phyloP scores from a whole-genome alignment of 768 basidiomycete genomes.

The Auricularia sp. region DNA sequence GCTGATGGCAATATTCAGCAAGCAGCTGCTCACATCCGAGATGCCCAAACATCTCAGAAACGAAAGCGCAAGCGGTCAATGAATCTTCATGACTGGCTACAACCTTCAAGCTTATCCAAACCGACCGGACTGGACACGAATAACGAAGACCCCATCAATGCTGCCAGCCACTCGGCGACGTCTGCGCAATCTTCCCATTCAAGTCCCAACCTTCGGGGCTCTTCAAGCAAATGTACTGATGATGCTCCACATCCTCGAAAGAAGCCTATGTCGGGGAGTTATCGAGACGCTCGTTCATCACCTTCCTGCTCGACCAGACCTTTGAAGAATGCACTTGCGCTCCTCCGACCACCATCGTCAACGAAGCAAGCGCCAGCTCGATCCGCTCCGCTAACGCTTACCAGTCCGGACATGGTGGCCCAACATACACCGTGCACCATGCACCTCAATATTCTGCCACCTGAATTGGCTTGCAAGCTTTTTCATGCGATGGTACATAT shows the following conservation, averaged over 20 bases:
- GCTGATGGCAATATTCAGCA: slow-evolving; percentile 45
- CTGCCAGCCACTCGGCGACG: too few relatives aligned
- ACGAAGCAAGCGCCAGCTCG: slow-evolving; percentile 24
- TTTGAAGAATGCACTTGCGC: slow-evolving; percentile 34
- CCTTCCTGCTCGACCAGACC: too few relatives aligned
- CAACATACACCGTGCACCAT: slow-evolving; percentile 67
- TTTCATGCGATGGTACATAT: slow-evolving; percentile 56
- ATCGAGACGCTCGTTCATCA: too few relatives aligned
- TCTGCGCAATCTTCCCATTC: too few relatives aligned
- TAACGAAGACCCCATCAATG: slow-evolving; percentile 1
- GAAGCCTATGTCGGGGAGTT: too few relatives aligned
- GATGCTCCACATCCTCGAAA: too few relatives aligned
- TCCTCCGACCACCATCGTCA: slow-evolving; percentile 42
- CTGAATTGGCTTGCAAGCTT: slow-evolving; percentile 62
- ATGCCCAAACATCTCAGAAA: slow-evolving; percentile 6
- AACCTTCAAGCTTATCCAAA: slow-evolving; percentile 11
- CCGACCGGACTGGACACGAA: neutral
- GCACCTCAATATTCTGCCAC: slow-evolving; percentile 57
- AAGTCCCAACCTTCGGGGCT: too few relatives aligned
- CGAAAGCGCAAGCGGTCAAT: slow-evolving; percentile 34
- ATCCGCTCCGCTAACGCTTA: slow-evolving; percentile 51
- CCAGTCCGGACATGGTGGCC: slow-evolving; percentile 52
- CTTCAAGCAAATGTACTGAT: too few relatives aligned
- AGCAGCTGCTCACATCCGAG: slow-evolving; percentile 29
- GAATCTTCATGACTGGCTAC: slow-evolving; percentile 50